Evolutionary conservation across 129 eudicot genomes (phyloP).

Genomic region (Smallanthus sonchifolius): DNA sequence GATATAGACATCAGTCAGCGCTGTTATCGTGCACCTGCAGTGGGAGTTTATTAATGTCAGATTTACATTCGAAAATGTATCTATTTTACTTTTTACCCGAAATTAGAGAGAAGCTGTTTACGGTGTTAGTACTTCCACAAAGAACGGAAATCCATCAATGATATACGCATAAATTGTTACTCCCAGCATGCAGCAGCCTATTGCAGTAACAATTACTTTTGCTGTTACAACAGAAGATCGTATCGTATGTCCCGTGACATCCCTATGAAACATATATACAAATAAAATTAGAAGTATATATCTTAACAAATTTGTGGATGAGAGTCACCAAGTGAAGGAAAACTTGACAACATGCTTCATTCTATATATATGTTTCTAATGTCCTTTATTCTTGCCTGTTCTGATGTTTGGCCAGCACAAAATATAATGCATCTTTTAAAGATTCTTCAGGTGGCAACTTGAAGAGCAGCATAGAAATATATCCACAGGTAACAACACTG

Average conservation of each 20-base stretch:
- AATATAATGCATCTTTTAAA: neutral
- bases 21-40: conserved; percentile 14
- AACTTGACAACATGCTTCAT: too few relatives aligned
- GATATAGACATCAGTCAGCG: conserved; percentile 57
- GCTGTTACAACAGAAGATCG: neutral
- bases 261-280: neutral
- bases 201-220: neutral
- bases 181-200: neutral
- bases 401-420: neutral
- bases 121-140: neutral
- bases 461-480: neutral
- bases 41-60: too few relatives aligned
- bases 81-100: neutral
- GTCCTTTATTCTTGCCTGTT: neutral
- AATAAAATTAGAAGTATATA: neutral
- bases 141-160: conserved; percentile 5
- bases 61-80: too few relatives aligned
- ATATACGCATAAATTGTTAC: neutral
- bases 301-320: neutral
- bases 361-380: neutral
- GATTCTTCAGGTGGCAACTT: conserved; percentile 13
- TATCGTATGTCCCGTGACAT: neutral
- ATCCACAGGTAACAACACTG: conserved; percentile 4
- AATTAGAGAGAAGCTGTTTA: neutral
- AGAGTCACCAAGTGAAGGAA: neutral